A percentile compares a stretch with the other conserved stretches of the same genome.
phyloP scores from a whole-genome alignment of 2,329 filamentous ascomycete species.

The Tolypocladium ovalisporum region DNA sequence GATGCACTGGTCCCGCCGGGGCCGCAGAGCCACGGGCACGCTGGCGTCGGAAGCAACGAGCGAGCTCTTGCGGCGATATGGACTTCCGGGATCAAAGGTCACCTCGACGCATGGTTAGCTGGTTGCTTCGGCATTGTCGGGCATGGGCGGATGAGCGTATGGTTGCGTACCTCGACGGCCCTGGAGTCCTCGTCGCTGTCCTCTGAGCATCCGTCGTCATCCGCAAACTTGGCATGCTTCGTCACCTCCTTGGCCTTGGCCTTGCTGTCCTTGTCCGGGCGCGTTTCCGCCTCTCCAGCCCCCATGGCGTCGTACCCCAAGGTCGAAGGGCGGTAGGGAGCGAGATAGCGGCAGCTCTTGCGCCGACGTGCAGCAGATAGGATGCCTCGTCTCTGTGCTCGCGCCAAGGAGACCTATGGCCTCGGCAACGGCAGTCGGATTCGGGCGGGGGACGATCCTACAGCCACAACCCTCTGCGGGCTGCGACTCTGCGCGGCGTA shows the following conservation, averaged over 20 bases:
- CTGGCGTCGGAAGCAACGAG: constrained; percentile 41
- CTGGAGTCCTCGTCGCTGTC: constrained; percentile 36
- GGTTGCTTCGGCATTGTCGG: neutral
- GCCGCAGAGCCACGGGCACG: constrained; percentile 16
- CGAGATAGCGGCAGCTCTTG: constrained; percentile 7
- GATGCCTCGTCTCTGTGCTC: neutral
- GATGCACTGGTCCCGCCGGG: constrained; percentile 43
- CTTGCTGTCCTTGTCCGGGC: neutral
- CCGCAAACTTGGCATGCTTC: constrained; percentile 15
- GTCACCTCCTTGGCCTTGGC: constrained; percentile 5
- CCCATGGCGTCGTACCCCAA: neutral
- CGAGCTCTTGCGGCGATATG: constrained; percentile 56
- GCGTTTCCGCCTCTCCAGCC: neutral
- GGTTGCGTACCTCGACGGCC: constrained; percentile 40
- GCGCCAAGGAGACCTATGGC: neutral
- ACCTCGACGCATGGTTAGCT: constrained; percentile 29
- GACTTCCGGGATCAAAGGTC: constrained; percentile 49
- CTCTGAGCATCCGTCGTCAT: constrained; percentile 22
- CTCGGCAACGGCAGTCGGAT: neutral
- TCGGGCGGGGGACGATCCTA: neutral
- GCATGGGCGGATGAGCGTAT: neutral
- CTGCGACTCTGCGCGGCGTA: neutral
- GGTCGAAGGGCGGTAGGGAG: neutral
- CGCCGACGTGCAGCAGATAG: neutral
- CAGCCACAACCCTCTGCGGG: neutral